Base-by-base conservation (phyloP, 441 rosid genomes). In the Erodium texanum region DNA sequence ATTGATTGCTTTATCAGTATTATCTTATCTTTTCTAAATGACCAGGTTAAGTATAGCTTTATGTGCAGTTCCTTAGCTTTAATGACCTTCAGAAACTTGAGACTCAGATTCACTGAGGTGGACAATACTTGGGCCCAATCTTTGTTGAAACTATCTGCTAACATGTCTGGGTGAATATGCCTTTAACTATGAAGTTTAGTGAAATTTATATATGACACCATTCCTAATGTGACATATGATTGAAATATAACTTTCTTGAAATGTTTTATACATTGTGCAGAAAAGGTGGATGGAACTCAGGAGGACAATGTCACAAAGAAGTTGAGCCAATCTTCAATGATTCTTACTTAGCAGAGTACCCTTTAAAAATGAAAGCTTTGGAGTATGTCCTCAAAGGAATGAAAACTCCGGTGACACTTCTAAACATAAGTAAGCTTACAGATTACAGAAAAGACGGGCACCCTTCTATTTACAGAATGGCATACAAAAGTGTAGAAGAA, bases 221-320 rank as follows among this genome's bases (percentile, higher is more conserved):
- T 48, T 48, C 18, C 56, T 48, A 48, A 48, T 14, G 56, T n/a
- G 43, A n/a, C 20, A 6, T 64, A 7, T 19, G 1, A n/a, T 32
- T 14, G 8, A 4, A 64, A 9, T 3, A n/a, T 2, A 32, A 18
- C 7, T 3, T 64, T 15, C 45, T 64, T 5, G 11, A 48, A 14
- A 16, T 32, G 48, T 48, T 48, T 48, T 1, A 12, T 48, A 1
- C 11, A 14, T 43, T 32, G 66, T 64, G 27, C 81, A 85, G 89
- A 70, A 81, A 88, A 65, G 93, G 93, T 54, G 87, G 76, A 16
- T 87, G 90, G 89, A 85, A 84, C 75, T 84, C 86, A 3, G 89
- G 93, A 74, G 93, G 93, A 68, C 79, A 80, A 71, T 87, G 93
- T 68, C 83, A 84, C 74, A 77, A 74, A 29, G 93, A 86, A 79